Conservation (phyloP, 73 alveolate species). For the Paramecium octaurelia region DNA sequence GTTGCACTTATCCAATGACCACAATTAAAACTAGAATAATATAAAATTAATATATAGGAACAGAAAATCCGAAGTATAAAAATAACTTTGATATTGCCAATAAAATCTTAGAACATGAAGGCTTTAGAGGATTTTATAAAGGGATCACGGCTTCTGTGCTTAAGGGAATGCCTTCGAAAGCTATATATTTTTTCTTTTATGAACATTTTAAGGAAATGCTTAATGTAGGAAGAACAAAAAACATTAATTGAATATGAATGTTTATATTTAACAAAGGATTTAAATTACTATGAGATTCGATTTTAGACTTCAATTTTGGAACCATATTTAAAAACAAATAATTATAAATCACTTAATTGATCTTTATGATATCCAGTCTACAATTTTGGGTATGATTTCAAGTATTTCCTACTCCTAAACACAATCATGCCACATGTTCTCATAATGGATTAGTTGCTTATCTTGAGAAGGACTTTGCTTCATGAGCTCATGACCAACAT, state of each 20-base stretch:
- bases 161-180: conserved; percentile 35
- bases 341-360: background rate
- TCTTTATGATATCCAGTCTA: background rate
- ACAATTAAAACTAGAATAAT: conserved; percentile 26
- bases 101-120: background rate
- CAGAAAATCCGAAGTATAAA: background rate
- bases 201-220: background rate
- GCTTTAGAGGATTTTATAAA: conserved; percentile 30
- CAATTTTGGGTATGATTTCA: conserved; percentile 23
- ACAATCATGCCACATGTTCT: conserved; percentile 38
- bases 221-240: background rate
- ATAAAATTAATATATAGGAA: conserved; percentile 13
- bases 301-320: no score
- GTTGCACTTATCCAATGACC: conserved; percentile 23
- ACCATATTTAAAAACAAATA: background rate
- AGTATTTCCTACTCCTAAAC: background rate
- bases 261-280: background rate
- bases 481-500: background rate
- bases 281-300: background rate
- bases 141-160: conserved; percentile 7
- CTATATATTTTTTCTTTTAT: background rate
- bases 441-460: background rate
- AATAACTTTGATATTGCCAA: background rate
- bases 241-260: background rate
- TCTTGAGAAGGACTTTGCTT: background rate